Evolutionary conservation across 805 yeast species (phyloP).

Genomic region (Pichia cephalocereana): DNA sequence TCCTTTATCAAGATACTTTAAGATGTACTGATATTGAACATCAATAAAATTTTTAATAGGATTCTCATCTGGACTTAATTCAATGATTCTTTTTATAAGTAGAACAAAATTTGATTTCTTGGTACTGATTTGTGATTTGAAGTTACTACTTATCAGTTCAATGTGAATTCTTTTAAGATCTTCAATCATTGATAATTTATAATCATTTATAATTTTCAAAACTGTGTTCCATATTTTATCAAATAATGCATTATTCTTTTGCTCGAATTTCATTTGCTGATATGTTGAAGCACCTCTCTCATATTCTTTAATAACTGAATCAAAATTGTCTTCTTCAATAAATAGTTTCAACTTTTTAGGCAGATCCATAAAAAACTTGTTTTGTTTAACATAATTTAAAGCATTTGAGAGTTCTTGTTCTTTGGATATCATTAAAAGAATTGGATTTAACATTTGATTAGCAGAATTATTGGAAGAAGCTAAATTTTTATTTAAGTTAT

Average conservation of each 20-base stretch:
- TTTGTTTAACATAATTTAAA: constrained; percentile 40
- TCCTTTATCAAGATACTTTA: constrained; percentile 29
- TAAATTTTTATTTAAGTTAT: constrained; percentile 28
- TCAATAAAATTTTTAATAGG: constrained; percentile 59
- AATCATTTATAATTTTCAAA: constrained; percentile 42
- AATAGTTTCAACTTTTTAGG: constrained; percentile 39
- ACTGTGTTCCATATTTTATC: constrained; percentile 50
- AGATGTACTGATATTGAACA: constrained; percentile 35
- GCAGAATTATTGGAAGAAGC: constrained; percentile 41
- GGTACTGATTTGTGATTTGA: constrained; percentile 7
- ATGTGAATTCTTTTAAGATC: constrained; percentile 29
- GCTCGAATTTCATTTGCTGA: constrained; percentile 5
- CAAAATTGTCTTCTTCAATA: constrained; percentile 45
- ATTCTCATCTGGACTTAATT: constrained; percentile 51
- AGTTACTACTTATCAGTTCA: constrained; percentile 19
- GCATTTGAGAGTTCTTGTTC: constrained; percentile 42
- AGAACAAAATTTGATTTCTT: constrained; percentile 27
- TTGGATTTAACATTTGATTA: constrained; percentile 48
- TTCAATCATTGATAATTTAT: constrained; percentile 47
- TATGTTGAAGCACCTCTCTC: constrained; percentile 32
- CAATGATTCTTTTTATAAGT: constrained; percentile 46
- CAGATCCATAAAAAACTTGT: constrained; percentile 46
- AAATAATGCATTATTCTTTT: constrained; percentile 26
- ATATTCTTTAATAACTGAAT: constrained; percentile 48
- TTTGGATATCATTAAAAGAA: constrained; percentile 40